A percentile compares a stretch with the other conserved stretches of the same genome.
Conservation (phyloP, 345 rosid genomes). For the Murraya paniculata region DNA sequence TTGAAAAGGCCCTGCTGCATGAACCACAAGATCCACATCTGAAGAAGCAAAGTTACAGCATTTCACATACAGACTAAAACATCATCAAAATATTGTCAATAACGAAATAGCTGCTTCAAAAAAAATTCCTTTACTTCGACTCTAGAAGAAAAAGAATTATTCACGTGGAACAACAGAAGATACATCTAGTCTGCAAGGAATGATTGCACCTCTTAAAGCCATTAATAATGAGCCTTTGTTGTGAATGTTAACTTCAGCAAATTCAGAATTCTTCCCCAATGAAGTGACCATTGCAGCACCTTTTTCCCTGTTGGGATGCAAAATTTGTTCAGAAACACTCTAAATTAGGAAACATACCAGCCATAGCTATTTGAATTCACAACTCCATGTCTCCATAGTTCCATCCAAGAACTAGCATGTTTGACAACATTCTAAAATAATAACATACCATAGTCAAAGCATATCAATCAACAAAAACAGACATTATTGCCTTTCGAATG, state of each 20-base stretch:
- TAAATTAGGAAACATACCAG: background rate
- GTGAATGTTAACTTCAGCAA: constrained; percentile 55
- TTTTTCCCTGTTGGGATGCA: constrained; percentile 49
- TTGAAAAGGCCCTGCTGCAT: constrained; percentile 91
- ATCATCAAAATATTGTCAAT: background rate
- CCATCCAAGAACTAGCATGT: background rate
- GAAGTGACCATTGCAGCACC: constrained; percentile 76
- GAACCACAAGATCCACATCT: constrained; percentile 92
- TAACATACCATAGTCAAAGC: too few species aligned
- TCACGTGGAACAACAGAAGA: background rate
- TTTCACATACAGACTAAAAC: background rate
- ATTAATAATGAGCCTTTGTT: constrained; percentile 47
- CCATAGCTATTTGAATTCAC: background rate
- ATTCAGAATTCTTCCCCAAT: constrained; percentile 72
- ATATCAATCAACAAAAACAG: too few species aligned
- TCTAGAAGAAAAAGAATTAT: background rate
- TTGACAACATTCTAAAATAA: too few species aligned
- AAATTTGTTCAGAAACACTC: constrained; percentile 1
- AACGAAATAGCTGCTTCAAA: background rate
- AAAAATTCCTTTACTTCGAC: background rate
- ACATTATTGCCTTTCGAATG: too few species aligned
- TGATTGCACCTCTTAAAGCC: constrained; percentile 8
- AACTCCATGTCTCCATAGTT: background rate
- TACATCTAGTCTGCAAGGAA: background rate
- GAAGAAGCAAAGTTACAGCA: constrained; percentile 21